Conservation (phyloP, 225 moss, liverwort and hornwort genomes). For the Neckera pumila region DNA sequence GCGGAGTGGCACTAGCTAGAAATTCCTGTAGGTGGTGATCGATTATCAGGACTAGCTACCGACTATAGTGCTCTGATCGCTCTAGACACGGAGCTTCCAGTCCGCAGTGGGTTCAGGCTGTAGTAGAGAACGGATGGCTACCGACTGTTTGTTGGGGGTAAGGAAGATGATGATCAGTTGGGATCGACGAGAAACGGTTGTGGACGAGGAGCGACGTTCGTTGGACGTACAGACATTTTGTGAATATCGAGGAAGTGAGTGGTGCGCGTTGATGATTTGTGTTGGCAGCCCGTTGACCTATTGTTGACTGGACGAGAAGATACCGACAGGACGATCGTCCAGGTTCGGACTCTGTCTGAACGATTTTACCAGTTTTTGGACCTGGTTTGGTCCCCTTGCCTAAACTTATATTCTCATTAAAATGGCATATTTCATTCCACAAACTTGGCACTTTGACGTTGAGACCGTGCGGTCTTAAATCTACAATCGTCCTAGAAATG, state of each 20-base stretch:
- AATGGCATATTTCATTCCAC: too few relatives aligned
- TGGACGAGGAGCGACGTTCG: not conserved
- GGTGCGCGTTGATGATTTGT: too few relatives aligned
- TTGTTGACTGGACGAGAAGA: not conserved
- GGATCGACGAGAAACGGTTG: not conserved
- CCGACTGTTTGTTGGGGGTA: not conserved
- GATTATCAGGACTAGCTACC: not conserved
- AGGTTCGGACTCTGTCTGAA: not conserved
- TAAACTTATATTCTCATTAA: too few relatives aligned
- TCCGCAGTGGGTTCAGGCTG: not conserved
- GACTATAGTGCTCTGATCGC: not conserved
- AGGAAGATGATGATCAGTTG: not conserved
- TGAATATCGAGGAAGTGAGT: not conserved
- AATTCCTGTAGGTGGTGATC: not conserved
- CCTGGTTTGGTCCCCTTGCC: not conserved
- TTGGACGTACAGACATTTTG: slow-evolving; percentile 18
- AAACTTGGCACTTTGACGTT: too few relatives aligned
- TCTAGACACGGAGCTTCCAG: not conserved
- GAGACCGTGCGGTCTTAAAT: too few relatives aligned
- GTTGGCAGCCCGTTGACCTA: not conserved
- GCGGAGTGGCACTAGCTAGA: not conserved
- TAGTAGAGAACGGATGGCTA: not conserved
- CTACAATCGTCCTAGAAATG: too few relatives aligned
- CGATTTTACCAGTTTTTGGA: not conserved
- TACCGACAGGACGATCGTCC: not conserved